These are phyloP conservation scores for Neurospora cerealis DNA, from an alignment of 495 filamentous ascomycete genomes.

Conservation along the genomic window DNA sequence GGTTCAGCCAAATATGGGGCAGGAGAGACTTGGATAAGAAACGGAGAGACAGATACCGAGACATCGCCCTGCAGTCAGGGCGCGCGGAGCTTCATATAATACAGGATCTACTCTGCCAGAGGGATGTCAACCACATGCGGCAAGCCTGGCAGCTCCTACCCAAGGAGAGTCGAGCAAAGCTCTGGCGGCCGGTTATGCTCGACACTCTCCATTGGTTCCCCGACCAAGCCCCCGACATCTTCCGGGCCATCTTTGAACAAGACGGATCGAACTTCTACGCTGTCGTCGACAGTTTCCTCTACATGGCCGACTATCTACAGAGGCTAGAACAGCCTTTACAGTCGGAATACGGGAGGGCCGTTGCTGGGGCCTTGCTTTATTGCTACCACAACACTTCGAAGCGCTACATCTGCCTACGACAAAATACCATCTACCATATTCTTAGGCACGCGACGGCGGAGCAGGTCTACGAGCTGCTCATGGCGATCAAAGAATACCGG, in stretches of 20 bases:
- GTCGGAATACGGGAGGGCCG: not conserved
- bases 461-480: slow-evolving; percentile 19
- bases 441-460: slow-evolving; percentile 6
- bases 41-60: not conserved
- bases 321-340: not conserved
- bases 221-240: slow-evolving; percentile 32
- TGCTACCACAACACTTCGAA: slow-evolving; percentile 7
- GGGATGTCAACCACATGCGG: not conserved
- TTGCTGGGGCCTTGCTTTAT: slow-evolving; percentile 1
- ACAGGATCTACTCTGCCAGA: not conserved
- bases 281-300: slow-evolving; percentile 11
- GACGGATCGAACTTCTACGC: slow-evolving; percentile 37
- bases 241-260: slow-evolving; percentile 37
- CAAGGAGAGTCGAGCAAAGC: not conserved
- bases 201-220: slow-evolving; percentile 40
- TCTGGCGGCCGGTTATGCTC: slow-evolving; percentile 46
- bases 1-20: not conserved
- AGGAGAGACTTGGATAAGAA: not conserved
- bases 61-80: not conserved
- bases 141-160: not conserved
- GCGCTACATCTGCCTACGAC: slow-evolving; percentile 14
- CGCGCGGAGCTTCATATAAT: not conserved
- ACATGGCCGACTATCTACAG: not conserved
- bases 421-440: slow-evolving; percentile 20
- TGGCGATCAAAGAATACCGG: slow-evolving; percentile 18